A percentile compares a stretch with the other conserved stretches of the same genome.
Evolutionary conservation across 257 asterid genomes (phyloP).

Genomic region (Datura wrightii): DNA sequence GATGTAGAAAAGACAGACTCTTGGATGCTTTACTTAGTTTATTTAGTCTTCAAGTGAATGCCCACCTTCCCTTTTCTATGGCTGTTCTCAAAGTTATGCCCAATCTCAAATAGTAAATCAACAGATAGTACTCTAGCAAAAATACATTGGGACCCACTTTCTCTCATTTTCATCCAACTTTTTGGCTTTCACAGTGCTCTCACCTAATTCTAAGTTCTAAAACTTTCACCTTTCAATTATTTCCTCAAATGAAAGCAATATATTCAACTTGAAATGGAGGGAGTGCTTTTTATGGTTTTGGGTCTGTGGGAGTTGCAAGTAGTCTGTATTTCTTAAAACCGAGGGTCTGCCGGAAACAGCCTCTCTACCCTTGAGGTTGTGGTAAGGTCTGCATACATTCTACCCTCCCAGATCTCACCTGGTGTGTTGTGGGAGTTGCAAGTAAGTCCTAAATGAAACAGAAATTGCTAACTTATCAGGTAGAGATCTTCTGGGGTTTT

Average conservation of each 20-base stretch:
- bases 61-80: neutral
- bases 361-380: no score
- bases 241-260: neutral
- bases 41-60: neutral
- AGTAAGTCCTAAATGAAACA: neutral
- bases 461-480: neutral
- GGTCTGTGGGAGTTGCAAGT: slow-evolving; percentile 6
- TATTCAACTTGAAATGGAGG: neutral
- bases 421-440: neutral
- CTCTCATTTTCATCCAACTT: neutral
- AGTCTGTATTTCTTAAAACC: no score
- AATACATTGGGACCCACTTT: neutral
- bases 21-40: slow-evolving; percentile 2
- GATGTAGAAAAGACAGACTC: neutral
- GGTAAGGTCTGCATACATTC: no score
- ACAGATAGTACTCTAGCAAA: neutral
- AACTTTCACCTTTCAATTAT: neutral
- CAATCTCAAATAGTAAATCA: neutral
- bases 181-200: neutral
- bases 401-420: no score
- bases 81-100: neutral
- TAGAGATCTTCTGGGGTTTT: neutral
- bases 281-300: neutral
- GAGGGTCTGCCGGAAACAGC: no score
- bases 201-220: neutral